Evolutionary conservation across 2,329 filamentous ascomycete species (phyloP), one percentile per base, ranked within the genome.

Genomic region (Aspergillus eucalypticola): DNA sequence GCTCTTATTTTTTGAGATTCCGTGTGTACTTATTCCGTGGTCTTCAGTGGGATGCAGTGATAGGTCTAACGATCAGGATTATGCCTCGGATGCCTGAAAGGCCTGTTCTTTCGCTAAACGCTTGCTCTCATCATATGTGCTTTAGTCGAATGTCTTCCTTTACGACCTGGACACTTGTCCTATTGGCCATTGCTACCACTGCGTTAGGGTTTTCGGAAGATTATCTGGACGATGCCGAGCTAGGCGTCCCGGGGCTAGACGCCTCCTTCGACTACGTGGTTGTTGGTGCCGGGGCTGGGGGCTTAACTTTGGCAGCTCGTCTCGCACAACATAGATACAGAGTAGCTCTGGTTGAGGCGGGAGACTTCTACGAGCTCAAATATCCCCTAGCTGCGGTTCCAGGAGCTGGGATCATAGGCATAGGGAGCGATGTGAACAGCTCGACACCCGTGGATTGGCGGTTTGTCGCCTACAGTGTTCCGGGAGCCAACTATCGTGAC

Each of bases 371-470:
- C 19, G 79, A 82, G 49, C 83, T 86, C 66, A 81, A 76, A 4
- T 86, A 83, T 3, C 85, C 84, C 0, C 77, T 82, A 1, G 73
- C 75, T 8, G 83, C 82, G 38, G 82, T 87, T n/a, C 69, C 66
- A 1, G 68, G 62, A 1, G 62, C 67, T 15, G 67, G 58, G 7
- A 63, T 56, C 32, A 39, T 72, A 19, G 68, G 68, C 1, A 62
- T 66, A 17, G 70, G 71, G 11, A 63, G 68, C 4, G 59, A 64
- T 54, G 53, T 64, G 5, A 56, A 59, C 2, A 62, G 59, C 0
- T 60, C 60, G 17, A 86, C 70, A 80, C 85, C 75, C 72, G 81
- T 54, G 80, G 85, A 58, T 72, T 79, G 66, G 80, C 83, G 44
- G 79, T 82, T 41, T 78, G 77, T 50, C 78, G 79, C 67, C 78